Evolutionary conservation across 169 alveolate genomes (phyloP).

Genomic region (Plasmodium coatneyi): DNA sequence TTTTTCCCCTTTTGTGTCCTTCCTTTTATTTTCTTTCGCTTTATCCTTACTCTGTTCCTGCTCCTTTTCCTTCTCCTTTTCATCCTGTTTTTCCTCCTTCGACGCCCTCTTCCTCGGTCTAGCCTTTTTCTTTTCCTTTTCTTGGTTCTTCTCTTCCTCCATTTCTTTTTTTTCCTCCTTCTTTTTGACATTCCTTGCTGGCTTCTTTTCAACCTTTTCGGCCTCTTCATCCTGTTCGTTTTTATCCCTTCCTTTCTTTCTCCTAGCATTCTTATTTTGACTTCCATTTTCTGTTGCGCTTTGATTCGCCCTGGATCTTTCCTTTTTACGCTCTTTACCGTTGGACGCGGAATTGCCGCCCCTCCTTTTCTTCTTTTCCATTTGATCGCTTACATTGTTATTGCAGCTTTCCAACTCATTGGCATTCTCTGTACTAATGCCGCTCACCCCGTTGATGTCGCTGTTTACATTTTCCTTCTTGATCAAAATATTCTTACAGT

Average conservation of each 20-base stretch:
- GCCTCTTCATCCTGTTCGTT: not conserved
- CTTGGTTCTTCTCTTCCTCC: not conserved
- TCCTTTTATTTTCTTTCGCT: not conserved
- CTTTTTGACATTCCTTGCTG: not conserved
- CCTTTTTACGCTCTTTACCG: not conserved
- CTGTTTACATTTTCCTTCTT: not conserved
- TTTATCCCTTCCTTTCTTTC: not conserved
- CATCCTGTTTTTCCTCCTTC: slow-evolving; percentile 7
- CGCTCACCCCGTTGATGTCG: not conserved
- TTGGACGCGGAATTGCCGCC: not conserved
- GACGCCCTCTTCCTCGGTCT: not conserved
- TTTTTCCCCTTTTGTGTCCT: not conserved
- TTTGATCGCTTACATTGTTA: not conserved
- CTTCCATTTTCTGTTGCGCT: not conserved
- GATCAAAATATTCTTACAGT: not conserved
- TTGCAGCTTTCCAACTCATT: not conserved
- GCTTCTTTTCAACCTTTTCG: not conserved
- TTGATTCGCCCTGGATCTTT: not conserved
- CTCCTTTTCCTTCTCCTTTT: not conserved
- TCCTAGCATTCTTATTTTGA: not conserved
- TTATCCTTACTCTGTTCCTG: not conserved
- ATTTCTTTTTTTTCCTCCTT: not conserved
- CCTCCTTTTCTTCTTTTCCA: not conserved
- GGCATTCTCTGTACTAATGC: not conserved
- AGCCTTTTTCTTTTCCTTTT: not conserved